Percentiles rank a stretch among this genome's conserved stretches.
These are phyloP conservation scores for Calonectria pseudoturangicola DNA, from an alignment of 2,329 filamentous ascomycete species.

Conservation along the genomic window DNA sequence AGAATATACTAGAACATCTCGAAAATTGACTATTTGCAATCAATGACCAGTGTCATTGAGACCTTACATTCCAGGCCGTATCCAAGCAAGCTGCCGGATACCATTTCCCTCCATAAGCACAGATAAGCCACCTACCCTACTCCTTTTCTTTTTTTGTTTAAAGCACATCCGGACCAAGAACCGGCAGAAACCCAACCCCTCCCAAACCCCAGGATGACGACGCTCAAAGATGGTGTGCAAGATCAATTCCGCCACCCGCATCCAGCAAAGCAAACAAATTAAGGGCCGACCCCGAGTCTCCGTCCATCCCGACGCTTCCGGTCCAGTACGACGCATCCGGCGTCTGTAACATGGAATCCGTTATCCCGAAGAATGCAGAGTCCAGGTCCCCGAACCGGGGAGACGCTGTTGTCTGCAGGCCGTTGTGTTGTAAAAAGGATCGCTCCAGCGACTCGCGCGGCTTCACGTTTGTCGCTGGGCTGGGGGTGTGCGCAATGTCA, in stretches of 20 bases:
- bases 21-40: neutral
- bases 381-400: constrained; percentile 61
- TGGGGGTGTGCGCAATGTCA: constrained; percentile 42
- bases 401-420: constrained; percentile 54
- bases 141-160: neutral
- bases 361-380: constrained; percentile 62
- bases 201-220: constrained; percentile 1
- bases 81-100: neutral
- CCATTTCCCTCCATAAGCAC: constrained; percentile 11
- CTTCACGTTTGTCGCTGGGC: constrained; percentile 44
- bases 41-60: neutral
- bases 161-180: neutral
- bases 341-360: constrained; percentile 62
- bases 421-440: constrained; percentile 54
- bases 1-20: neutral
- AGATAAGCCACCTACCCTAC: constrained; percentile 19
- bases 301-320: constrained; percentile 61
- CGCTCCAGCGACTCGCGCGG: constrained; percentile 53
- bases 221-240: constrained; percentile 63
- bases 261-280: constrained; percentile 72
- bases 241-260: constrained; percentile 71
- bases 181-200: neutral
- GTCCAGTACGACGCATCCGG: constrained; percentile 65
- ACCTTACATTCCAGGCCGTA: neutral
- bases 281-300: constrained; percentile 66